A percentile compares a stretch with the other conserved stretches of the same genome.
Evolutionary conservation across 2,329 filamentous ascomycete genomes (phyloP).

Genomic region (Tolypocladium nubicola): DNA sequence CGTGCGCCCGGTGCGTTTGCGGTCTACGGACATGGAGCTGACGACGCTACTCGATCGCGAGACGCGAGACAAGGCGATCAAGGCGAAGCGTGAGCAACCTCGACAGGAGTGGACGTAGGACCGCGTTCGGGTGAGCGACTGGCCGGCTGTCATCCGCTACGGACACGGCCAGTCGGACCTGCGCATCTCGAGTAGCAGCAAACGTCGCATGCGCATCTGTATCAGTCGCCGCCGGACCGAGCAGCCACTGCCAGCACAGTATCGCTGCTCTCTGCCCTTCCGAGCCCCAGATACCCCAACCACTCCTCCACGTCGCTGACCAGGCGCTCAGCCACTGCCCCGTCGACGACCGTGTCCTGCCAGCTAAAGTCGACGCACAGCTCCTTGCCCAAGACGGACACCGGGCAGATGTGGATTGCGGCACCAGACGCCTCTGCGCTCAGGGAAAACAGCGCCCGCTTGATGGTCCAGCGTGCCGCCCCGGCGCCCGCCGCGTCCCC

Average conservation of each 20-base stretch:
- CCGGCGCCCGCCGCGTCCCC: not conserved
- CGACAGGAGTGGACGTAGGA: not conserved
- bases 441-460: constrained; percentile 10
- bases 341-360: constrained; percentile 11
- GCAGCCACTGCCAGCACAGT: not conserved
- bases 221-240: not conserved
- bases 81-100: not conserved
- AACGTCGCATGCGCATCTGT: not conserved
- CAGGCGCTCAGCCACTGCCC: constrained; percentile 9
- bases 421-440: constrained; percentile 11
- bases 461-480: constrained; percentile 11
- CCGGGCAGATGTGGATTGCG: constrained; percentile 10
- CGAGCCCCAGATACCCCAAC: not conserved
- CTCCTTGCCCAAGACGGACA: constrained; percentile 11
- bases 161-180: not conserved
- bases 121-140: not conserved
- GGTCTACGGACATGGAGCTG: too few relatives aligned
- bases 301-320: constrained; percentile 4
- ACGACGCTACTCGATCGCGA: too few relatives aligned
- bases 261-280: too few relatives aligned
- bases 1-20: too few relatives aligned
- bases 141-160: not conserved
- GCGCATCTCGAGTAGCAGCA: not conserved
- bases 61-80: not conserved
- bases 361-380: constrained; percentile 13